Evolutionary conservation across 106 monocot genomes (phyloP), one percentile per base, ranked within the genome.

Genomic region (Platanthera zijinensis): DNA sequence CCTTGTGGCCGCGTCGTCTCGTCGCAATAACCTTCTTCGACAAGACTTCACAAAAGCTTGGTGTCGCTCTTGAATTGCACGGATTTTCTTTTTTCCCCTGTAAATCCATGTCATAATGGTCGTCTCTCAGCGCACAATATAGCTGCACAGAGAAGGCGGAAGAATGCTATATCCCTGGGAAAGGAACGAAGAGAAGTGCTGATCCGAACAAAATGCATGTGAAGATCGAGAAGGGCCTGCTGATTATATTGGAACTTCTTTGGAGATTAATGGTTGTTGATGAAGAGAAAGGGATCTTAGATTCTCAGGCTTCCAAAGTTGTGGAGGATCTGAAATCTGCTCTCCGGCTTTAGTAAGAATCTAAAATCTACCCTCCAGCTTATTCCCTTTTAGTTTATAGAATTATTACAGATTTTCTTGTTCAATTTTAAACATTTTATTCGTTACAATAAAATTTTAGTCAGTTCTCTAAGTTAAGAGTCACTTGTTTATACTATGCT

Each of bases 111-210:
- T n/a, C n/a, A n/a, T n/a, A n/a, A n/a, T n/a, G n/a, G n/a, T n/a
- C n/a, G n/a, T n/a, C n/a, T n/a, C n/a, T n/a, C n/a, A n/a, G n/a
- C n/a, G n/a, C n/a, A n/a, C n/a, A n/a, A n/a, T n/a, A n/a, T n/a
- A n/a, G n/a, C n/a, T n/a, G n/a, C n/a, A n/a, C n/a, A n/a, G n/a
- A n/a, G n/a, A n/a, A n/a, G 97, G 78, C 79, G 92, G 48, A 81
- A 99, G 76, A 83, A 92, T 81, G 94, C 94, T 57, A 52, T 92
- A 80, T 50, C 85, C 28, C 62, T 99, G 22, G 85, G 92, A 47
- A 99, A 94, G 80, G 94, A 99, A 85, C 87, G 92, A 87, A 89
- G 97, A 78, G 94, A 94, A 77, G 88, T 84, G 18, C 84, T 99
- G 54, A 59, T 99, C 46, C 91, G 94, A 14, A 79, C 94, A 51